Conservation (phyloP, 2,329 filamentous ascomycete species). For the Ophiosphaerella korrae region DNA sequence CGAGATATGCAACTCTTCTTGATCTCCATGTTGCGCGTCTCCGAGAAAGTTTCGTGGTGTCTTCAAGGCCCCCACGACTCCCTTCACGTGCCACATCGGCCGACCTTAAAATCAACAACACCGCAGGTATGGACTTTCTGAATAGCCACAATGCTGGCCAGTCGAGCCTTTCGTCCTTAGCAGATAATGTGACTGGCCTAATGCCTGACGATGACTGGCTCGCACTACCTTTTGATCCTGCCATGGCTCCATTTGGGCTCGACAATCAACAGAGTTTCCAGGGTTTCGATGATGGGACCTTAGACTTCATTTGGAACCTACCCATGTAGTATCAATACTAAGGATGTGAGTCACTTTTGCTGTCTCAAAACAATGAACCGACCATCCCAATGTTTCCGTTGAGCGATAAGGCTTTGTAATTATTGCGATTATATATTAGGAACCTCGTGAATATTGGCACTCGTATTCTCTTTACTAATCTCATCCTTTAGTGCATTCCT, state of each 20-base stretch:
- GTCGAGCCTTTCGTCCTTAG: slow-evolving; percentile 42
- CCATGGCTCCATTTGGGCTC: slow-evolving; percentile 47
- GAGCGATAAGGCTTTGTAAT: too few species aligned
- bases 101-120: slow-evolving; percentile 33
- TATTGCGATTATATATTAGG: too few species aligned
- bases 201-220: slow-evolving; percentile 49
- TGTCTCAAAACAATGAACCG: not conserved
- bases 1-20: slow-evolving; percentile 57
- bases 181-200: slow-evolving; percentile 41
- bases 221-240: slow-evolving; percentile 46
- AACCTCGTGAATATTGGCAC: not conserved
- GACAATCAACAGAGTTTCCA: slow-evolving; percentile 43
- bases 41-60: slow-evolving; percentile 45
- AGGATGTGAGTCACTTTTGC: not conserved
- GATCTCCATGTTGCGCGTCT: slow-evolving; percentile 49
- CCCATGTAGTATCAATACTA: slow-evolving; percentile 28
- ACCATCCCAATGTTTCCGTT: too few species aligned
- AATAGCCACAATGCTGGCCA: slow-evolving; percentile 44
- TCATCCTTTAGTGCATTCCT: slow-evolving; percentile 64
- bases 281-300: slow-evolving; percentile 45
- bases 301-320: slow-evolving; percentile 49
- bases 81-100: slow-evolving; percentile 37
- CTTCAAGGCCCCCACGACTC: slow-evolving; percentile 42
- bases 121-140: slow-evolving; percentile 43
- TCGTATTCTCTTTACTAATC: slow-evolving; percentile 25